A percentile compares a stretch with the other conserved stretches of the same genome.
phyloP scores from a whole-genome alignment of 2,329 filamentous ascomycete species.

The Ascochyta fabae region DNA sequence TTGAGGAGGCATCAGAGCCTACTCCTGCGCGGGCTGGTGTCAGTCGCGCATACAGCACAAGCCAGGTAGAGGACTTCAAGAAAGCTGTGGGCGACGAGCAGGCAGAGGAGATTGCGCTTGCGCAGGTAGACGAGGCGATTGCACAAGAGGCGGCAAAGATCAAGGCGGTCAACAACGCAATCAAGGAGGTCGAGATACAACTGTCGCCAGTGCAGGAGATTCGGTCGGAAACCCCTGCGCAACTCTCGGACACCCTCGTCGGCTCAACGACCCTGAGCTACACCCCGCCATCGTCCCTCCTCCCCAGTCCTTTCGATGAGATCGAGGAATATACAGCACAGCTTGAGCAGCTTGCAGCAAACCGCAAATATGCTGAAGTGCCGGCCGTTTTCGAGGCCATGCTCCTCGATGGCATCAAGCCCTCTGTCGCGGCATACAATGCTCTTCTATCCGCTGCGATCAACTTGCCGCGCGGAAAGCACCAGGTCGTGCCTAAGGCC shows the following conservation, averaged over 20 bases:
- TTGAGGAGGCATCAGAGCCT: conserved; percentile 41
- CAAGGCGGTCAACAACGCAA: conserved; percentile 57
- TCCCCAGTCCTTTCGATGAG: conserved; percentile 65
- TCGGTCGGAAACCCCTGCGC: conserved; percentile 42
- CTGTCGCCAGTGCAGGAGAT: conserved; percentile 37
- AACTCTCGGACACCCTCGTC: conserved; percentile 37
- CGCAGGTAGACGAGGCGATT: conserved; percentile 84
- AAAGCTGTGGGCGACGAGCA: conserved; percentile 59
- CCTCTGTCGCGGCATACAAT: conserved; percentile 88
- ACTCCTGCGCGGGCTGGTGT: conserved; percentile 42
- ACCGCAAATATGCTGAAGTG: conserved; percentile 82
- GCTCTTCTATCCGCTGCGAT: conserved; percentile 85
- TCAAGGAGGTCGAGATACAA: conserved; percentile 42
- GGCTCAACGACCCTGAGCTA: conserved; percentile 36
- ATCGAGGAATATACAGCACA: conserved; percentile 78
- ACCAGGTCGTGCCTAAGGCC: conserved; percentile 86
- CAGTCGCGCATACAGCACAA: conserved; percentile 60
- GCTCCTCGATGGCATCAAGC: conserved; percentile 80
- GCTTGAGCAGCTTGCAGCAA: conserved; percentile 74
- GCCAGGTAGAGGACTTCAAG: conserved; percentile 66
- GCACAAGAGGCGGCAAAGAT: conserved; percentile 75
- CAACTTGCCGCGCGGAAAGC: conserved; percentile 76
- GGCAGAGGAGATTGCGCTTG: conserved; percentile 65
- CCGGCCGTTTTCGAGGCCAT: conserved; percentile 90
- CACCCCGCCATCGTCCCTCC: conserved; percentile 56